Evolutionary conservation across 305 asterid genomes (phyloP), one percentile per base, ranked within the genome.

Genomic region (Fraxinus angustifolia): DNA sequence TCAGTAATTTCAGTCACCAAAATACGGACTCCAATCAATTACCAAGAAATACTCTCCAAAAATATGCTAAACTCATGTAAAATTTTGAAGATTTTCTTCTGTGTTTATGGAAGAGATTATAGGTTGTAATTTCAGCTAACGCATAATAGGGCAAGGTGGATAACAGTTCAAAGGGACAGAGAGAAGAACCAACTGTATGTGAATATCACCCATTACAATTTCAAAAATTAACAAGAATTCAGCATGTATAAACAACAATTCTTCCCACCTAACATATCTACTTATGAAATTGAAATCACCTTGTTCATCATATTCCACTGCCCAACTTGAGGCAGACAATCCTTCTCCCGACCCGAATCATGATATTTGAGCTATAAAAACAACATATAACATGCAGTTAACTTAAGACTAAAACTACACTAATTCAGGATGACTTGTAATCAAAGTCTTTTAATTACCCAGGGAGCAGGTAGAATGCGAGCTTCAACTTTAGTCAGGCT

Each of bases 231-330:
- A 60, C 31, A 60, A 60, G 71, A 60, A 60, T 8, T 58, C 72
- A 62, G 72, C 72, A 26, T 21, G 26, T 1, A 60, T 19, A 58
- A 26, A 23, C 72, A 62, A 62, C 72, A 62, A 62, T 23, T 62
- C 72, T 23, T 62, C 72, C 72, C 34, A 62, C 72, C 7, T 21
- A 28, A 62, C 33, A 62, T 62, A 23, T 23, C n/a, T 21, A 62
- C 28, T 62, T 62, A 62, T 28, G 45, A 79, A 50, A 75, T 4
- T 26, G 75, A 30, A 74, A 72, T 53, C 79, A 95, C 99, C 98
- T 95, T 95, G 33, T 95, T 92, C 99, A 94, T 95, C 99, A 95
- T 95, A 21, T 95, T 93, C 99, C 99, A 95, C 75, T 93, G 97
- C 14, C 99, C 99, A 80, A 95, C 97, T 89, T 93, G 94, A 0